Conservation (phyloP, 306 rosid species). For the Morella rubra region DNA sequence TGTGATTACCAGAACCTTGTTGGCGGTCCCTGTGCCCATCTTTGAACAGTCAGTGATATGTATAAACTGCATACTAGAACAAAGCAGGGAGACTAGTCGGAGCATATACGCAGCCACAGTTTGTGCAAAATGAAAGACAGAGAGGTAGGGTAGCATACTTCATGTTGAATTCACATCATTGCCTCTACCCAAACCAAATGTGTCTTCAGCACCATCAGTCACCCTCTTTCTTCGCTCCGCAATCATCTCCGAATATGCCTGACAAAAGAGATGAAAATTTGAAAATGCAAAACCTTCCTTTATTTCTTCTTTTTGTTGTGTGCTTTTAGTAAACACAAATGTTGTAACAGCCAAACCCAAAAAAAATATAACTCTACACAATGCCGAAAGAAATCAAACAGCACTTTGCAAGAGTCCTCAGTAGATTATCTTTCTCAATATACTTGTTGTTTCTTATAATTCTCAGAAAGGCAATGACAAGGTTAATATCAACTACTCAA, state of each 20-base stretch:
- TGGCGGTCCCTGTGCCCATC: neutral
- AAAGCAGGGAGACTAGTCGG: neutral
- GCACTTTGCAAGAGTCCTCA: neutral
- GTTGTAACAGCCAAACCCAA: neutral
- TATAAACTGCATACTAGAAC: neutral
- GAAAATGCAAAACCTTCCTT: neutral
- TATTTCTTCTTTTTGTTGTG: neutral
- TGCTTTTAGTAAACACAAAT: slow-evolving; percentile 7
- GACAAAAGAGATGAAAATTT: slow-evolving; percentile 27
- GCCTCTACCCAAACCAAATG: slow-evolving; percentile 58
- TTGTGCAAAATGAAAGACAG: neutral
- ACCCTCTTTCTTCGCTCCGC: slow-evolving; percentile 72
- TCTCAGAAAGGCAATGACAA: neutral
- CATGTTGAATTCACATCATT: slow-evolving; percentile 23
- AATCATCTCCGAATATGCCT: slow-evolving; percentile 86
- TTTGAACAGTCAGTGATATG: neutral
- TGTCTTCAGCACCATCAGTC: slow-evolving; percentile 77
- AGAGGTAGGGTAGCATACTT: slow-evolving; percentile 8
- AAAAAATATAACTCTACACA: neutral
- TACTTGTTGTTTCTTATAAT: slow-evolving; percentile 2
- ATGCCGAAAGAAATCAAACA: slow-evolving; percentile 1
- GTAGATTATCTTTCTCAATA: slow-evolving; percentile 3
- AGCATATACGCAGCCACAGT: slow-evolving; percentile 5
- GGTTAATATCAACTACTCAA: neutral
- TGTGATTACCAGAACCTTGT: too few relatives aligned